phyloP scores from a whole-genome alignment of 1,284 basidiomycete genomes.

The Mycena citricolor region DNA sequence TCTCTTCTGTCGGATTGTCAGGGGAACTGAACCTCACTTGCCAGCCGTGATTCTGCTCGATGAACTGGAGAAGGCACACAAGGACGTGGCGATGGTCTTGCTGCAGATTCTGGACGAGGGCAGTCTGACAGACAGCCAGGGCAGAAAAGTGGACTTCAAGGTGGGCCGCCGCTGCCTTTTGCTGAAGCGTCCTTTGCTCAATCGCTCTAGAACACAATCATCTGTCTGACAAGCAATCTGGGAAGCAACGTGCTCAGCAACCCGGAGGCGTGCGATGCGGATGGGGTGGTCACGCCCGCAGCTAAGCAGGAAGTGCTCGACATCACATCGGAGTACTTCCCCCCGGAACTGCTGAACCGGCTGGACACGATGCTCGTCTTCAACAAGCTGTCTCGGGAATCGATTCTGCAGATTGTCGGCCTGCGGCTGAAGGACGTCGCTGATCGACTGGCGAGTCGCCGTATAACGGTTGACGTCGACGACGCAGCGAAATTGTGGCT shows the following conservation, averaged over 20 bases:
- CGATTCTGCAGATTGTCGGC: constrained; percentile 77
- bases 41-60: constrained; percentile 81
- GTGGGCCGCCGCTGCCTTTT: constrained; percentile 34
- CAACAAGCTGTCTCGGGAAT: constrained; percentile 78
- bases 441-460: constrained; percentile 59
- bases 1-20: neutral
- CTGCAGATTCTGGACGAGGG: constrained; percentile 95
- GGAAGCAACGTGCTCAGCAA: constrained; percentile 78
- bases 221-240: constrained; percentile 64
- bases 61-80: constrained; percentile 92
- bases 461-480: constrained; percentile 76
- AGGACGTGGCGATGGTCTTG: constrained; percentile 89
- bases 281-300: constrained; percentile 66
- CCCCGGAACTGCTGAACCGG: constrained; percentile 89
- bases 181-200: neutral
- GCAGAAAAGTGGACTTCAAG: constrained; percentile 78
- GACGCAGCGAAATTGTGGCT: constrained; percentile 70
- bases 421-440: constrained; percentile 77
- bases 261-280: constrained; percentile 57
- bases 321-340: constrained; percentile 77
- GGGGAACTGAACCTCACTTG: neutral
- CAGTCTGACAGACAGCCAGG: constrained; percentile 82
- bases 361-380: constrained; percentile 88
- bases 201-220: constrained; percentile 69
- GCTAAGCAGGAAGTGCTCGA: constrained; percentile 74